Evolutionary conservation across 2,329 filamentous ascomycete genomes (phyloP).

Genomic region (Pseudogymnoascus sp.): DNA sequence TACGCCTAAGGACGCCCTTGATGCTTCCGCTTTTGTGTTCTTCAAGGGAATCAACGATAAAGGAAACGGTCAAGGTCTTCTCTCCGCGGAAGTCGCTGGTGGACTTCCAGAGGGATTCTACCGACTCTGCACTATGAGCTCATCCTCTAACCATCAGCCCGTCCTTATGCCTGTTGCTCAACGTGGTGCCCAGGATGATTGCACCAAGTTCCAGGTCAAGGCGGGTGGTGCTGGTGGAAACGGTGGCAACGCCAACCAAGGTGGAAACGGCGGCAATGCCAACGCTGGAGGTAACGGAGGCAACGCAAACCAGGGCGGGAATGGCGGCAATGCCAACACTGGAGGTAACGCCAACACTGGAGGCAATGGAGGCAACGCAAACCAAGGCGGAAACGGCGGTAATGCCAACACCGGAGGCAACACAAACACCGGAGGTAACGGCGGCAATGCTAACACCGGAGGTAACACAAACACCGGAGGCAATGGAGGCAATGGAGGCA

Average conservation of each 20-base stretch:
- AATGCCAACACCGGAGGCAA: slow-evolving; percentile 13
- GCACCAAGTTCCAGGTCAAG: slow-evolving; percentile 36
- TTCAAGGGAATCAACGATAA: slow-evolving; percentile 38
- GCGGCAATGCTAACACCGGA: not conserved
- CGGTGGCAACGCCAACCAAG: slow-evolving; percentile 22
- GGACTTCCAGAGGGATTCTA: slow-evolving; percentile 38
- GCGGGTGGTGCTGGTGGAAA: slow-evolving; percentile 6
- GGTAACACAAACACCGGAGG: not conserved
- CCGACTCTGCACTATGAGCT: slow-evolving; percentile 37
- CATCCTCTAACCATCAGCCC: slow-evolving; percentile 37
- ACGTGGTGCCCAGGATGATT: slow-evolving; percentile 40
- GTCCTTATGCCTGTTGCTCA: slow-evolving; percentile 39
- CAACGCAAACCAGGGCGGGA: slow-evolving; percentile 12
- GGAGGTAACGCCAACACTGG: slow-evolving; percentile 1
- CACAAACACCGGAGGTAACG: slow-evolving; percentile 24
- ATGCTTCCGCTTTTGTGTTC: slow-evolving; percentile 32
- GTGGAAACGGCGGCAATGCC: slow-evolving; percentile 13
- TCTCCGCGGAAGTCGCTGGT: slow-evolving; percentile 31
- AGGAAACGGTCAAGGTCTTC: slow-evolving; percentile 33
- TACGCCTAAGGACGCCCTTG: slow-evolving; percentile 25
- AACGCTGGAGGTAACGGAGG: slow-evolving; percentile 18
- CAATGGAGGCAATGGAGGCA: not conserved
- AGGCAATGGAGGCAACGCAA: not conserved
- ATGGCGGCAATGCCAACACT: not conserved
- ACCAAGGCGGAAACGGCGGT: slow-evolving; percentile 10